Evolutionary conservation across 805 yeast genomes (phyloP).

Genomic region (Kodamaea fukazawae): DNA sequence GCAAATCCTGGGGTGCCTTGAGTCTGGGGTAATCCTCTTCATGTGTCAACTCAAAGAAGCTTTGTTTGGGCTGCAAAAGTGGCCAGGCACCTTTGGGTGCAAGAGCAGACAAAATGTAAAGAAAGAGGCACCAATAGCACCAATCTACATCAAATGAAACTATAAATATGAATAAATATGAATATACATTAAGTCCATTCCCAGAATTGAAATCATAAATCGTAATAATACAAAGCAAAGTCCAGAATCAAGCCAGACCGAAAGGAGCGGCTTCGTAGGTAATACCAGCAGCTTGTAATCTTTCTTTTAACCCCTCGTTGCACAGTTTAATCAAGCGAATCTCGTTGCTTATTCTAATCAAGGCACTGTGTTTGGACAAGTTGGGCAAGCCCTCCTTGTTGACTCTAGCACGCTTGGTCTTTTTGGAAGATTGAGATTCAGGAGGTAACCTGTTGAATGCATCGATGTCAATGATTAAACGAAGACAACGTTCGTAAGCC

Average conservation of each 20-base stretch:
- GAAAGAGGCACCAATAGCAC: too few species aligned
- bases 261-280: too few species aligned
- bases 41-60: too few species aligned
- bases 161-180: constrained; percentile 5
- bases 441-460: constrained; percentile 25
- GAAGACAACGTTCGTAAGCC: constrained; percentile 43
- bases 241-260: too few species aligned
- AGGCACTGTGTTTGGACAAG: constrained; percentile 42
- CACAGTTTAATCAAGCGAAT: constrained; percentile 31
- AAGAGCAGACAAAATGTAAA: too few species aligned
- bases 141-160: too few species aligned
- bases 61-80: too few species aligned
- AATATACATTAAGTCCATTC: constrained; percentile 2
- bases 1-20: too few species aligned
- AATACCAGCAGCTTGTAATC: neutral
- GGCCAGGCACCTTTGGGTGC: too few species aligned
- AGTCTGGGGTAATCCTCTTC: too few species aligned
- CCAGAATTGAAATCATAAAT: constrained; percentile 3
- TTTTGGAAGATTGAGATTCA: constrained; percentile 13
- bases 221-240: neutral
- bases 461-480: constrained; percentile 38
- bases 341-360: constrained; percentile 38
- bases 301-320: constrained; percentile 30
- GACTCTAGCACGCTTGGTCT: constrained; percentile 36
- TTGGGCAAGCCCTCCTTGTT: constrained; percentile 46